Conservation (phyloP, 495 filamentous ascomycete genomes). For the Rhypophila decipiens region DNA sequence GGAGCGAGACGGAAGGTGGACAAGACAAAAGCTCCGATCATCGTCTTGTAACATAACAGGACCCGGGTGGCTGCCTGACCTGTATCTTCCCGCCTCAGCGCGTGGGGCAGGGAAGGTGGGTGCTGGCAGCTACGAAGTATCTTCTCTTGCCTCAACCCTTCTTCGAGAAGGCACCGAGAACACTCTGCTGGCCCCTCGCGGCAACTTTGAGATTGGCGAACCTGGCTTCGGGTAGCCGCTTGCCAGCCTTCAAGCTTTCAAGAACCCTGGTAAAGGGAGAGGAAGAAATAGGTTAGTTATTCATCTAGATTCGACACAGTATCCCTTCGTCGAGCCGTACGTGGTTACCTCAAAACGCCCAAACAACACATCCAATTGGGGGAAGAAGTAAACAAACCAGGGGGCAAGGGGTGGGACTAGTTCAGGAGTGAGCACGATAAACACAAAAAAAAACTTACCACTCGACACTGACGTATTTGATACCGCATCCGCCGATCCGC, state of each 20-base stretch:
- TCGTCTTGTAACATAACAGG: no score
- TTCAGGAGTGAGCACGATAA: neutral
- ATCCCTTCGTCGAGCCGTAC: slow-evolving; percentile 6
- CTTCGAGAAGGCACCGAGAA: slow-evolving; percentile 33
- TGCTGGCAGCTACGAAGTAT: no score
- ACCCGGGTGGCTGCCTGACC: no score
- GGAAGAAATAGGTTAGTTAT: neutral
- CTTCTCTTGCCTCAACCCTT: no score
- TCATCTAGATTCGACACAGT: slow-evolving; percentile 10
- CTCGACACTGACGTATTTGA: slow-evolving; percentile 79
- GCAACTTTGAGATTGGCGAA: slow-evolving; percentile 60
- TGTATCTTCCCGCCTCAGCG: no score
- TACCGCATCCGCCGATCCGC: slow-evolving; percentile 51
- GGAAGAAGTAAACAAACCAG: slow-evolving; percentile 3
- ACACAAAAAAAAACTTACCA: slow-evolving; percentile 51
- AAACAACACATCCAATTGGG: neutral
- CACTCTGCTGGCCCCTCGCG: slow-evolving; percentile 54
- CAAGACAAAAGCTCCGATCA: no score
- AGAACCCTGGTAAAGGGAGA: slow-evolving; percentile 48
- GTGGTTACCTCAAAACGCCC: slow-evolving; percentile 1
- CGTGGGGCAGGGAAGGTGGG: no score
- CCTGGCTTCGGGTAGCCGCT: slow-evolving; percentile 63
- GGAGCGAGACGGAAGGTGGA: no score
- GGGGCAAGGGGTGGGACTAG: neutral
- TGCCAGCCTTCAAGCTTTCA: slow-evolving; percentile 71